Conservation (phyloP, 2,329 filamentous ascomycete genomes). For the Endothia cerciana region DNA sequence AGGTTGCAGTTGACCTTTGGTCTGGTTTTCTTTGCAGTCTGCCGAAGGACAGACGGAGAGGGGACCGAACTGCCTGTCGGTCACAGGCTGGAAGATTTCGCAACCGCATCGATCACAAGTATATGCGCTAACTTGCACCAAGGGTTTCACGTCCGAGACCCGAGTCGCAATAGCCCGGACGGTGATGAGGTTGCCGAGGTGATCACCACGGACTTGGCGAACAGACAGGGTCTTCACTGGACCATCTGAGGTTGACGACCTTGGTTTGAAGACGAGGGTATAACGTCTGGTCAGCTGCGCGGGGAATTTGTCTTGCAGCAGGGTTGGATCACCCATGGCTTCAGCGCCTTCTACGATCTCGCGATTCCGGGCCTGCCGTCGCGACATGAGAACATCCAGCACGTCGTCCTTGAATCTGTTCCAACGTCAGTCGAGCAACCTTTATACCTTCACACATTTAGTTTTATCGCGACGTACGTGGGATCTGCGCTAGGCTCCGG, state of each 20-base stretch:
- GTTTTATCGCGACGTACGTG: conserved; percentile 56
- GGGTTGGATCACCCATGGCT: conserved; percentile 64
- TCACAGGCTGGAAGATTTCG: conserved; percentile 96
- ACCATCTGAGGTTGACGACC: conserved; percentile 71
- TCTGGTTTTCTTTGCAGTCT: conserved; percentile 89
- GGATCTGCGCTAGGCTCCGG: conserved; percentile 77
- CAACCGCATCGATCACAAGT: conserved; percentile 95
- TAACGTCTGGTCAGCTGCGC: conserved; percentile 91
- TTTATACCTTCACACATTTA: neutral
- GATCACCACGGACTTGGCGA: conserved; percentile 87
- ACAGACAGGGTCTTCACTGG: conserved; percentile 76
- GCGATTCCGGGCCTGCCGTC: conserved; percentile 84
- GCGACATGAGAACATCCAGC: conserved; percentile 93
- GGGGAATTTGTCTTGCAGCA: conserved; percentile 80
- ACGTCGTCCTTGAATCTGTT: conserved; percentile 95
- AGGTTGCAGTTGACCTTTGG: conserved; percentile 90
- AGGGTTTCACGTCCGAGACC: conserved; percentile 96
- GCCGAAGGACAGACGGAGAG: conserved; percentile 83
- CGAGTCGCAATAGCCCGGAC: conserved; percentile 91
- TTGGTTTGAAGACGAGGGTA: conserved; percentile 93
- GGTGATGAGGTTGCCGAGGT: conserved; percentile 91
- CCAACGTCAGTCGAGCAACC: conserved; percentile 35
- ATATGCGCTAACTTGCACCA: conserved; percentile 97
- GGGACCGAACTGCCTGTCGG: conserved; percentile 87
- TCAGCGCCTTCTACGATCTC: conserved; percentile 71